Evolutionary conservation across 1,139 yeast species (phyloP), one percentile per base, ranked within the genome.

Genomic region (Suhomyces coccinellae): DNA sequence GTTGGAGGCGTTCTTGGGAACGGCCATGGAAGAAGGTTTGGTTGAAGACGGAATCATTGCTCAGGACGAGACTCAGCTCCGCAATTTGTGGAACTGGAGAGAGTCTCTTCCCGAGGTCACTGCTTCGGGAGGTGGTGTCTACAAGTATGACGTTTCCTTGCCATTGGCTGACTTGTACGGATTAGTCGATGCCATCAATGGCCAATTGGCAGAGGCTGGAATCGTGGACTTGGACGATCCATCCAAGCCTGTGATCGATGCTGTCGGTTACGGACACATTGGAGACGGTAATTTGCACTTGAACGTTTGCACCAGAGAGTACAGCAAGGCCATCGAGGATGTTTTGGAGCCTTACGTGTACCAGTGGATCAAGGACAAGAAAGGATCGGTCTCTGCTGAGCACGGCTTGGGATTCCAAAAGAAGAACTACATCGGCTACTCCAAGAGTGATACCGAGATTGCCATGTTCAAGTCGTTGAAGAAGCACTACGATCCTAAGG

Each of bases 401-500:
- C 99, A 93, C 65, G 99, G 99, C 4, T 75, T 93, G 50, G 99
- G 99, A 1, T 87, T 93, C 79, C 97, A 91, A 61, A 93, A 93
- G 84, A 87, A 86, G 57, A 85, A 87, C 61, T 93, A 87, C 64
- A 78, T 91, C 54, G 85, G 85, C 10, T 91, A 91, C 71, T 80
- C 95, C 51, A 91, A 90, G 73, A 80, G 80, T 53, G 81, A 77
- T 7, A 69, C 71, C 40, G 90, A 88, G 64, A 79, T 93, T 50
- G 63, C 71, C 37, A 64, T 88, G 70, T 90, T 93, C 77, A 85
- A 85, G 61, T 80, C 80, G 34, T 69, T 91, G 56, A 91, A 91
- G 69, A 57, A 73, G n/a, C 83, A 80, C 54, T 90, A 82, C 61
- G 98, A 91, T 72, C 97, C 97, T 52, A 85, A 88, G 46, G 87